Base-by-base conservation (phyloP, 805 yeast species). In the Ogataea pini region DNA sequence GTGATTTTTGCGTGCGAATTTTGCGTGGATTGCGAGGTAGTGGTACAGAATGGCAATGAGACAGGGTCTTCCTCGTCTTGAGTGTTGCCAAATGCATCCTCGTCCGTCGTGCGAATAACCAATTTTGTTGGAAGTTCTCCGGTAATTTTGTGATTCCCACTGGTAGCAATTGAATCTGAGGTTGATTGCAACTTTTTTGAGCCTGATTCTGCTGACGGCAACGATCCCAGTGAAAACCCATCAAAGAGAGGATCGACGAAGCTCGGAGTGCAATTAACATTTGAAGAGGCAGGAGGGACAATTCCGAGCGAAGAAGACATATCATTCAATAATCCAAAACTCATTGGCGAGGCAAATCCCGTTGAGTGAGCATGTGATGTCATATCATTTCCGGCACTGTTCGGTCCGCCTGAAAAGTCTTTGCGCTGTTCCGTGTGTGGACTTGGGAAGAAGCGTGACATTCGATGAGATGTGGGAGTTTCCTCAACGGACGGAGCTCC, bases 371-470 rank as follows among this genome's bases (percentile, higher is more conserved):
- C 51, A 14, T 60, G 46, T 9, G 47, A 45, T 17, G 50, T 48
- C 37, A 39, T 33, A n/a, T 46, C 55, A 34, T 36, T 50, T 18
- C 20, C 39, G 12, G 38, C 19, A 14, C 36, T 36, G 19, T 19
- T 40, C 17, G 42, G 16, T 4, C 41, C 25, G n/a, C 44, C 36
- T 2, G 17, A n/a, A 24, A 47, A 48, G 3, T 59, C 62, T 14
- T 44, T 45, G 9, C 53, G 51, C 17, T 57, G 61, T 18, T 62
- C 67, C 7, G 51, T 31, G 4, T 54, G 43, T 3, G 71, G 71
- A 28, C 68, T 64, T 2, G 72, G 72, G 44, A 68, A 68, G 43
- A 68, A 68, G 20, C 72, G 50, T 3, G 71, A 63, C 58, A 62
- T 61, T 17, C 68, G 49, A 31, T 55, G 56, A 29, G 52, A 48